Base-by-base conservation (phyloP, 805 yeast genomes). In the Wickerhamiella sergipiensis region DNA sequence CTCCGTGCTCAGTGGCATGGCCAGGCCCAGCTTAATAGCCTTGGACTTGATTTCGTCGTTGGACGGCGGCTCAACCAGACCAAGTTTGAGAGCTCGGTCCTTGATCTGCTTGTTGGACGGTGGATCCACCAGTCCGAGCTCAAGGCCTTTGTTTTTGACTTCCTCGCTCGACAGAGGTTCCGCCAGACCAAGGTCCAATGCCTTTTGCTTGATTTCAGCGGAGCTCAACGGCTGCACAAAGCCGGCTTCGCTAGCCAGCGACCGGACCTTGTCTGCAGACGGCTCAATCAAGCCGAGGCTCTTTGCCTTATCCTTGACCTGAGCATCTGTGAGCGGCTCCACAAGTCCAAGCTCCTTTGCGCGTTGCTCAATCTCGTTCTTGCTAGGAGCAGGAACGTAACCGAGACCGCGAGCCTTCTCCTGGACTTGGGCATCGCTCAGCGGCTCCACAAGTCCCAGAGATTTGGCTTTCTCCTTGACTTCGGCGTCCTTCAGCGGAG, bases 91-190 rank as follows among this genome's bases (percentile, higher is more conserved):
- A 57, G 67, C 67, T 31, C 57, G 58, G 18, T 52, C 38, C 2
- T 17, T 33, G 24, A 57, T 45, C 15, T 57, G 61, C 85, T 92
- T 24, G 3, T 85, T 89, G 8, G 71, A 61, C 6, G 46, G 44
- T 1, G 72, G 67, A 4, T 75, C 64, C 1, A 94, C 92, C 49
- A 87, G 67, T 58, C 77, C 74, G 55, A 83, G 70, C 1, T 87
- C 92, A 62, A 77, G 84, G 45, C 83, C 88, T 10, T 77, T 76
- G 64, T 85, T 92, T 36, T 81, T 10, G 22, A 57, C 39, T n/a
- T 56, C 47, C 1, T 40, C 48, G 4, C 53, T 50, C 1, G 10
- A 24, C 6, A 49, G 21, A 2, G 57, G 56, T 12, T 52, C 57
- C 12, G 53, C 59, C 33, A 63, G 48, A 8, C 67, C 67, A 9